Percentiles rank a stretch among this genome's conserved stretches.
Evolutionary conservation across 495 filamentous ascomycete genomes (phyloP).

Genomic region (Tuber brumale): DNA sequence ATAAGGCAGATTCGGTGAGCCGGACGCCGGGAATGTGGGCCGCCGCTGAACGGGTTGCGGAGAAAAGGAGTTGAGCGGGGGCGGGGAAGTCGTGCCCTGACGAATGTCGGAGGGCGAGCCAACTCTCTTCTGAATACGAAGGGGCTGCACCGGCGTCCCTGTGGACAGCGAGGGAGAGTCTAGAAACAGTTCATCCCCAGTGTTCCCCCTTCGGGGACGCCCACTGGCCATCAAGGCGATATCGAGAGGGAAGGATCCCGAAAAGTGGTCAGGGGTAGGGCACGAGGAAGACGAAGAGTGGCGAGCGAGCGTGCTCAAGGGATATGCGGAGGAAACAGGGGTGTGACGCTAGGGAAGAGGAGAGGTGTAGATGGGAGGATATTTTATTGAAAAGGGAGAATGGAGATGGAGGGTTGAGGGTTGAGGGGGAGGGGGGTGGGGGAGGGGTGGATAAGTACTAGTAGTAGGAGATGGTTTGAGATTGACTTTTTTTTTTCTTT

Average conservation of each 20-base stretch:
- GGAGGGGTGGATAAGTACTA: slow-evolving; percentile 8
- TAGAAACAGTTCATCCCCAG: slow-evolving; percentile 67
- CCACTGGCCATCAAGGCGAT: slow-evolving; percentile 29
- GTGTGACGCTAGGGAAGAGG: background rate
- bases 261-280: slow-evolving; percentile 2
- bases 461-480: background rate
- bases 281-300: background rate
- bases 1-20: slow-evolving; percentile 40
- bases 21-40: slow-evolving; percentile 26
- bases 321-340: background rate
- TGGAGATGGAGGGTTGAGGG: slow-evolving; percentile 4
- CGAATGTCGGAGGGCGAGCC: slow-evolving; percentile 13
- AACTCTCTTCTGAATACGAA: slow-evolving; percentile 72
- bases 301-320: background rate
- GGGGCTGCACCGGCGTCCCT: slow-evolving; percentile 63
- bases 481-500: background rate
- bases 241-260: slow-evolving; percentile 1
- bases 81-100: slow-evolving; percentile 49
- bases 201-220: slow-evolving; percentile 30
- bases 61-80: slow-evolving; percentile 39
- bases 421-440: background rate
- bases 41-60: slow-evolving; percentile 30
- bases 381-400: slow-evolving; percentile 7
- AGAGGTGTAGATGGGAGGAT: background rate
- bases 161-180: slow-evolving; percentile 43